phyloP scores from a whole-genome alignment of 495 filamentous ascomycete genomes.

The Amorphotheca resinae region DNA sequence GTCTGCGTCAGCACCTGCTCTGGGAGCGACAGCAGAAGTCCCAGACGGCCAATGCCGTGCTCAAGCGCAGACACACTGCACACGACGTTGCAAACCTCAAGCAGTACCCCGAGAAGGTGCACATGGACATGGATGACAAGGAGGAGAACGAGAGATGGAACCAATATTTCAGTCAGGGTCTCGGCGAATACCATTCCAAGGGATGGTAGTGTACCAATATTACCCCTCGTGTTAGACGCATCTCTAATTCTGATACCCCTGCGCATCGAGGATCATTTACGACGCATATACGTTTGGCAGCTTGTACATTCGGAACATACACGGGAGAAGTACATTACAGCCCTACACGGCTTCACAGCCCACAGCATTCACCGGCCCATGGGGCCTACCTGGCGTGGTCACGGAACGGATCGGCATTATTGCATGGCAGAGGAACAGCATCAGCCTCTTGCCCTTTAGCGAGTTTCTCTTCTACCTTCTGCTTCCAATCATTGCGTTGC shows the following conservation, averaged over 20 bases:
- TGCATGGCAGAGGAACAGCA: conserved; percentile 10
- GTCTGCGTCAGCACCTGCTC: conserved; percentile 62
- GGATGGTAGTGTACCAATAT: conserved; percentile 32
- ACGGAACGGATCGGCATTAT: conserved; percentile 9
- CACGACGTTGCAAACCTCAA: conserved; percentile 76
- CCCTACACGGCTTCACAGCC: conserved; percentile 18
- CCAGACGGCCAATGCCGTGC: conserved; percentile 71
- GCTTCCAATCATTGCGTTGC: conserved; percentile 17
- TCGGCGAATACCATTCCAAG: conserved; percentile 38
- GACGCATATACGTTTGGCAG: conserved; percentile 17
- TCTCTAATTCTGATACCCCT: conserved; percentile 8
- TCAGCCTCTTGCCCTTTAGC: conserved; percentile 17
- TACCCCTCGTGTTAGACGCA: conserved; percentile 12
- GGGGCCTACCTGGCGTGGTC: conserved; percentile 14
- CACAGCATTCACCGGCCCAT: conserved; percentile 15
- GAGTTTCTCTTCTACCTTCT: conserved; percentile 10
- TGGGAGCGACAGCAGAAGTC: conserved; percentile 88
- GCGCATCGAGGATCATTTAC: conserved; percentile 8
- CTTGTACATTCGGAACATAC: conserved; percentile 10
- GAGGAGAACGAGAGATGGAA: conserved; percentile 36
- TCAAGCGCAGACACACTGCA: conserved; percentile 85
- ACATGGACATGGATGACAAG: conserved; percentile 34
- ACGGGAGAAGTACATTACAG: conserved; percentile 15
- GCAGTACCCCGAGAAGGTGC: conserved; percentile 51
- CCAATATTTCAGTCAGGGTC: conserved; percentile 35